Conservation (phyloP, 2,329 filamentous ascomycete genomes). For the Thelonectria blattea region DNA sequence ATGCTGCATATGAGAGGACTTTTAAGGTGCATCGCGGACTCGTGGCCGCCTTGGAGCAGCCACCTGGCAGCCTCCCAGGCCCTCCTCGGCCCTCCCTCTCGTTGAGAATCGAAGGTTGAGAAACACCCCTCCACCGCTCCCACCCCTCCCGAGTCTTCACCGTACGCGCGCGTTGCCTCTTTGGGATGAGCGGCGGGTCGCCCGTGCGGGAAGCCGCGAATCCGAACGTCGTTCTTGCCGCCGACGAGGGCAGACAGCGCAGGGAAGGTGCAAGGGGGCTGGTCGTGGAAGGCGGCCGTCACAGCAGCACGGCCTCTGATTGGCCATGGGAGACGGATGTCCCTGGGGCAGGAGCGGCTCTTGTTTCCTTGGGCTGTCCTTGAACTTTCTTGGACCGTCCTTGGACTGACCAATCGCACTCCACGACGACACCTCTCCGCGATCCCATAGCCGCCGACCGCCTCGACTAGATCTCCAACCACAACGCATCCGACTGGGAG, state of each 20-base stretch:
- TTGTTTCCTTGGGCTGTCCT: neutral
- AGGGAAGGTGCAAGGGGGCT: constrained; percentile 42
- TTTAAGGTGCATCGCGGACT: neutral
- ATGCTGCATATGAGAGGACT: neutral
- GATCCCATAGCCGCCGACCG: constrained; percentile 26
- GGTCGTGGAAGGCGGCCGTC: constrained; percentile 41
- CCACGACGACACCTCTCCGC: constrained; percentile 23
- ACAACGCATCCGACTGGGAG: constrained; percentile 9
- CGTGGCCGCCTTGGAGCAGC: constrained; percentile 10
- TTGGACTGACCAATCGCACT: constrained; percentile 28
- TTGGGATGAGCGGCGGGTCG: constrained; percentile 16
- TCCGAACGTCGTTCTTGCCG: constrained; percentile 49
- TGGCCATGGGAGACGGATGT: constrained; percentile 37
- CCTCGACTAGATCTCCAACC: constrained; percentile 27
- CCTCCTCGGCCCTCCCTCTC: too few species aligned
- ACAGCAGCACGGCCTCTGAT: constrained; percentile 46
- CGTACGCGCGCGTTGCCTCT: neutral
- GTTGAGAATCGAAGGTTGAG: too few species aligned
- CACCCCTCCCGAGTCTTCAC: too few species aligned
- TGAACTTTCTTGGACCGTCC: neutral
- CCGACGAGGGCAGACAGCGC: constrained; percentile 38
- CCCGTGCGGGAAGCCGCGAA: constrained; percentile 34
- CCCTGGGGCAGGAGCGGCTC: constrained; percentile 16
- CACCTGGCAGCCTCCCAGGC: too few species aligned
- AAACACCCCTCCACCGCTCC: too few species aligned